A percentile compares a stretch with the other conserved stretches of the same genome.
Conservation (phyloP, 768 basidiomycete species). For the Agaricus blazei region DNA sequence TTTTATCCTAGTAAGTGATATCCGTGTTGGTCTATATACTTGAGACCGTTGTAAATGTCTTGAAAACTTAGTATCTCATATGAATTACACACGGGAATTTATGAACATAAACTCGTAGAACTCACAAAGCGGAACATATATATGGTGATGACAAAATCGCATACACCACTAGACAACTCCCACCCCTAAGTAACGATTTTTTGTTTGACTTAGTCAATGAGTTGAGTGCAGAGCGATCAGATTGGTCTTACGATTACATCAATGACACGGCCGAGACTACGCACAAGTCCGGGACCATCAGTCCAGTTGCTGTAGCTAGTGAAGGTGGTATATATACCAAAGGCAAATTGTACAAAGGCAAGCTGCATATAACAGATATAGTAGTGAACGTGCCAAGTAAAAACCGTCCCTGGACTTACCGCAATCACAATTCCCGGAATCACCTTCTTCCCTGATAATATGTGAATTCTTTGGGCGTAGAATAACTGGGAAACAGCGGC, state of each 20-base stretch:
- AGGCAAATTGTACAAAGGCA: neutral
- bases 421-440: neutral
- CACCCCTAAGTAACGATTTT: neutral
- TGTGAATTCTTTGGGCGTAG: neutral
- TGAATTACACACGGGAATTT: too few species aligned
- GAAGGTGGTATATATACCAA: neutral
- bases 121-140: slow-evolving; percentile 1
- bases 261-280: neutral
- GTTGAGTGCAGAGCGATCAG: neutral
- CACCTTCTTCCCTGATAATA: neutral
- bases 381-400: neutral
- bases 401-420: neutral
- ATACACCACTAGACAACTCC: neutral
- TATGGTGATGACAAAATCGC: too few species aligned
- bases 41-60: too few species aligned
- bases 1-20: too few species aligned
- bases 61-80: too few species aligned
- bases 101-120: neutral
- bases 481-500: neutral
- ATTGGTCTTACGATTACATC: too few species aligned
- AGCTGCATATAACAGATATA: neutral
- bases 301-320: neutral
- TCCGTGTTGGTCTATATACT: too few species aligned
- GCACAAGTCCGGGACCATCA: too few species aligned
- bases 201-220: neutral